Evolutionary conservation across 2,329 filamentous ascomycete genomes (phyloP), one percentile per base, ranked within the genome.

Genomic region (Fusarium burgessii): DNA sequence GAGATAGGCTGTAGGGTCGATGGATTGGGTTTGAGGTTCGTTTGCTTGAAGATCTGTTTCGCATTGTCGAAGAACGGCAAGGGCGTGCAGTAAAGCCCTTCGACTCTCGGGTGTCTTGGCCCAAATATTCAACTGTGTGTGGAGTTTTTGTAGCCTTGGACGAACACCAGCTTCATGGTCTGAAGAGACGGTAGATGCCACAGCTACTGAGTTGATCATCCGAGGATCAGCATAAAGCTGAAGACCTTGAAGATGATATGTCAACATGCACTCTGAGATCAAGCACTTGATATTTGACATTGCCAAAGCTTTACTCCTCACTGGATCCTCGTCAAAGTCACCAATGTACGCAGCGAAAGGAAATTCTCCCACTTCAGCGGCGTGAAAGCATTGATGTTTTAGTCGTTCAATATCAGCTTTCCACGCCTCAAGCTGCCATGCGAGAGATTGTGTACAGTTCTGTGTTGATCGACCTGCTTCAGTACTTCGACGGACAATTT

Each of bases 161-260:
- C 69, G 61, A 1, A 68, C 38, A 4, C 71, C 51, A 7, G 78
- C 60, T 15, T 70, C 61, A 8, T 62, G 56, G 6, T 62, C 43
- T 2, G 61, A 25, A 2, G 71, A 33, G 6, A 58, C 52, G 18
- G 49, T 68, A 18, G 68, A 65, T 52, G 75, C 54, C 51, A 58
- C 62, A 10, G 72, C 77, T 1, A 80, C 60, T 5, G 77, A 71
- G 14, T 73, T 77, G 12, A 82, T 74, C 5, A 66, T 75, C 6
- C 74, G 62, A 1, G 80, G 68, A 33, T 84, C 81, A 7, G 80
- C 75, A 33, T 78, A 78, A 0, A 84, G 66, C 38, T 82, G 78
- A 17, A 84, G 68, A 4, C 63, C 77, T 46, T 83, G 76, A 4
- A 83, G 71, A 43, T 82, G 78, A 46, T 82, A 80, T 0, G 83